A percentile compares a stretch with the other conserved stretches of the same genome.
Evolutionary conservation across 2,329 filamentous ascomycete species (phyloP).

Genomic region (Penicillium brevicompactum): DNA sequence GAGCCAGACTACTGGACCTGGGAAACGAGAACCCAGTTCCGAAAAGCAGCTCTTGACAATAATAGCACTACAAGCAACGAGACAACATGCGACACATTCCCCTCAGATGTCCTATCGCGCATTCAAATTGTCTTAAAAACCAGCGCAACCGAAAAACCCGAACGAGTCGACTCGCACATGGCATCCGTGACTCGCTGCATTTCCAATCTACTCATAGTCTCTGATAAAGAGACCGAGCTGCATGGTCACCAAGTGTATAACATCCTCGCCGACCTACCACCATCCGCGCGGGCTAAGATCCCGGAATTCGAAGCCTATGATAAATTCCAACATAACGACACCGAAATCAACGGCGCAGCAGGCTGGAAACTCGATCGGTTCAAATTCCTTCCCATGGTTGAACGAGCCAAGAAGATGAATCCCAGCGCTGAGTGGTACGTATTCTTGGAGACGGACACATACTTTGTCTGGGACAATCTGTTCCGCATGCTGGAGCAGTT

Average conservation of each 20-base stretch:
- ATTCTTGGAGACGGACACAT: conserved; percentile 61
- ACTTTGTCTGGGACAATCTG: conserved; percentile 47
- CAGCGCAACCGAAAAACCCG: conserved; percentile 47
- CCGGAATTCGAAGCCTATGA: conserved; percentile 47
- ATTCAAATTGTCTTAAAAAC: conserved; percentile 54
- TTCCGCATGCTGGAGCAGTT: conserved; percentile 55
- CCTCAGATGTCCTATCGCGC: conserved; percentile 42
- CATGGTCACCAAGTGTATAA: conserved; percentile 49
- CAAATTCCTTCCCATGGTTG: conserved; percentile 60
- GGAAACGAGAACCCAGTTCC: conserved; percentile 24
- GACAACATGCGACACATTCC: conserved; percentile 27
- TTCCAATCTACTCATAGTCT: conserved; percentile 16
- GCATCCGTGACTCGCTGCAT: conserved; percentile 32
- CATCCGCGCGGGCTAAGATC: conserved; percentile 38
- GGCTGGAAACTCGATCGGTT: conserved; percentile 60
- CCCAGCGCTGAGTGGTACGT: conserved; percentile 58
- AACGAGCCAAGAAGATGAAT: conserved; percentile 51
- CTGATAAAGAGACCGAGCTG: conserved; percentile 49
- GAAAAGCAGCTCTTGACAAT: not conserved
- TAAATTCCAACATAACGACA: conserved; percentile 40
- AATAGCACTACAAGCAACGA: not conserved
- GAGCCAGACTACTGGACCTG: conserved; percentile 23
- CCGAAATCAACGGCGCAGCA: conserved; percentile 35
- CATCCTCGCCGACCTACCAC: conserved; percentile 51
- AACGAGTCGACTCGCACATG: conserved; percentile 51